Evolutionary conservation across 805 yeast genomes (phyloP), one percentile per base, ranked within the genome.

Genomic region (Jamesozyma jinghongensis): DNA sequence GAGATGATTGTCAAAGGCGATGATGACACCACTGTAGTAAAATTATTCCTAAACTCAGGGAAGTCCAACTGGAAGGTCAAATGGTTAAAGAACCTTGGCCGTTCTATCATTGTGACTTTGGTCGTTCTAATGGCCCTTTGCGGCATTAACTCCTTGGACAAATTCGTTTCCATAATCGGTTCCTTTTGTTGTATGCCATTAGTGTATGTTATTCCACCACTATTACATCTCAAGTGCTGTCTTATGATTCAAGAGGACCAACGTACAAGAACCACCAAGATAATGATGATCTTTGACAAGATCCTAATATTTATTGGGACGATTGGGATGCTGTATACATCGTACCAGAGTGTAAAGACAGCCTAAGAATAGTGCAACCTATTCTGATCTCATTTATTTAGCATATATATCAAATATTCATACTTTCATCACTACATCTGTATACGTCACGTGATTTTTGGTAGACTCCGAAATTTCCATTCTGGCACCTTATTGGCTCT

Each of bases 121-220:
- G 79, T 84, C 2, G 70, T 80, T 1, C 46, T 66, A 12, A 67
- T 79, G 43, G 86, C 92, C 0, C 73, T 75, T 46, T 68, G 69
- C 45, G 90, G 90, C 0, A 81, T 87, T 1, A 67, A 73, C 42
- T 75, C 81, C 51, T 63, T 84, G 46, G 92, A 84, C 56, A 70
- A 67, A 47, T 81, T 84, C 62, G 90, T 84, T 10, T 78, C 88
- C 2, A 77, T 84, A 54, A 82, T 84, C 39, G 94, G 94, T 3
- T 81, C 87, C 39, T 80, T 84, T 63, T 88, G 90, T 1, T 84
- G 94, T 53, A 81, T 84, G 41, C 94, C 94, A 2, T 70, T 84
- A 64, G 92, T 84, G 4, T 84, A 84, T 63, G 79, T 84, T 77
- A 82, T 83, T 53, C 92, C 94, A 7, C 92, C 94, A 14, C 68